Conservation (phyloP, 108 stramenopile genomes). For the Nitzschia palea region DNA sequence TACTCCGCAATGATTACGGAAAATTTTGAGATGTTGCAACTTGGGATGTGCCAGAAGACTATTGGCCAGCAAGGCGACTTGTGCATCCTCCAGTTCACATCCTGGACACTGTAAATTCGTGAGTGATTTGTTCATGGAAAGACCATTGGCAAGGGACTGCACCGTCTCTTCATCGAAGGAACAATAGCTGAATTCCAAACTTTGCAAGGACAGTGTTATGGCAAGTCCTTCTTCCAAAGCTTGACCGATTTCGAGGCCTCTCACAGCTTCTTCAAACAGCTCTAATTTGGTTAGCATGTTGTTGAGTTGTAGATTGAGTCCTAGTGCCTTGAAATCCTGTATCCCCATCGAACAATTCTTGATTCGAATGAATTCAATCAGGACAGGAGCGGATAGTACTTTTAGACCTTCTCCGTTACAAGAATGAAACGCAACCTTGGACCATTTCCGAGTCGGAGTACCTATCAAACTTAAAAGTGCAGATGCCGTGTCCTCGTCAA, state of each 20-base stretch:
- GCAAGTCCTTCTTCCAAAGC: slow-evolving; percentile 2
- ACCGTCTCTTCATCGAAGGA: neutral
- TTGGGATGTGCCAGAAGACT: neutral
- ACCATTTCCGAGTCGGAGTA: neutral
- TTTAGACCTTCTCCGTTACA: neutral
- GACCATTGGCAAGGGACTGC: neutral
- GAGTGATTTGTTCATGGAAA: slow-evolving; percentile 8
- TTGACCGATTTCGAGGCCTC: neutral
- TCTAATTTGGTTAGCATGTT: neutral
- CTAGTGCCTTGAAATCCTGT: neutral
- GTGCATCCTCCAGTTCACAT: slow-evolving; percentile 12
- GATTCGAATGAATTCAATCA: slow-evolving; percentile 2
- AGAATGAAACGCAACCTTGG: neutral
- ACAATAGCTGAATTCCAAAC: slow-evolving; percentile 11
- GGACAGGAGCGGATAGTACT: neutral
- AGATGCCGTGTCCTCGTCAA: neutral
- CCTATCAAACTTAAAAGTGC: neutral
- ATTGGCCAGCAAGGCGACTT: neutral
- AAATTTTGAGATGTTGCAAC: slow-evolving; percentile 1
- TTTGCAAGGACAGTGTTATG: neutral
- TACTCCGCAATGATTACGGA: slow-evolving; percentile 10
- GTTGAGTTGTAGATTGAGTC: neutral
- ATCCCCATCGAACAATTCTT: neutral
- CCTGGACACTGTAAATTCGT: neutral
- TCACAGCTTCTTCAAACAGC: neutral